Evolutionary conservation across 2,329 filamentous ascomycete genomes (phyloP), one percentile per base, ranked within the genome.

Genomic region (Plectosphaerella cucumerina): DNA sequence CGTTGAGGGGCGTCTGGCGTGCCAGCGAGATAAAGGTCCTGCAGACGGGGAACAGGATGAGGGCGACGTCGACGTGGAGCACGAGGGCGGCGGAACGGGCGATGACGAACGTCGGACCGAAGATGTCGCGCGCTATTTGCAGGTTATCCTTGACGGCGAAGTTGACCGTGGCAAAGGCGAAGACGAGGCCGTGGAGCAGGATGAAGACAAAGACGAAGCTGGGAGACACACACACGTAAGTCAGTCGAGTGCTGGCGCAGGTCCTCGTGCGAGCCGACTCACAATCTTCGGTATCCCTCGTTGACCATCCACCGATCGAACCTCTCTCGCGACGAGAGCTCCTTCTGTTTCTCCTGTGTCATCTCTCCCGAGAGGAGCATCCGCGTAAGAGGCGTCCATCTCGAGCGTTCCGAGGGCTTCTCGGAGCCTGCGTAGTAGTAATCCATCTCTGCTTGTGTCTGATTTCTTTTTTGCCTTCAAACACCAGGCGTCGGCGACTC

Each of bases 261-360:
- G 46, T 31, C 26, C 26, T 8, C 9, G 26, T 11, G 12, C 12
- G 18, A 12, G 23, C 10, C 31, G 22, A 80, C 86, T 51, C 76
- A 90, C 83, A 93, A 78, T 82, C 87, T 78, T 65, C 87, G 80
- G 66, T 90, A 91, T 54, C 89, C 89, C 66, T 93, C 89, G 65
- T 93, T 93, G 55, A 93, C 86, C 89, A 94, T 92, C 89, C 89
- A 94, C 58, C 85, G 77, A 67, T 92, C 86, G 63, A 93, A 87
- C 65, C 81, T 87, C 67, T 93, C 87, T 62, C 81, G 80, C 56
- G 81, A 69, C 21, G 82, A 83, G 59, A 93, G 72, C 51, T 85
- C 79, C 64, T 84, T 84, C 58, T 87, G 84, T 62, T 75, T 80
- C 65, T 90, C 86, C 61, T 85, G 84, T 50, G 84, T 89, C 81